Conservation (phyloP, 306 rosid species). For the Ormosia emarginata region DNA sequence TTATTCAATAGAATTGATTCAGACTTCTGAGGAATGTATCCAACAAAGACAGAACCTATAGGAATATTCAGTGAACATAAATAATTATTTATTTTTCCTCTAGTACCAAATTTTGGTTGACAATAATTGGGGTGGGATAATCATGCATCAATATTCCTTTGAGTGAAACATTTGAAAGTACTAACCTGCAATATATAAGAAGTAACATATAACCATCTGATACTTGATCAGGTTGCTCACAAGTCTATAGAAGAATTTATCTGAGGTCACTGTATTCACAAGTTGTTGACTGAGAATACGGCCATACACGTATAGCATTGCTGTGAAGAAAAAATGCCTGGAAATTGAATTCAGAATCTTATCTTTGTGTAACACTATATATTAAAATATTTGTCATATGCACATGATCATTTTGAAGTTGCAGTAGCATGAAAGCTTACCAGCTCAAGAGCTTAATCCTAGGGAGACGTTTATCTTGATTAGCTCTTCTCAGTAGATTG, state of each 20-base stretch:
- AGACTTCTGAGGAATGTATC: neutral
- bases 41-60: neutral
- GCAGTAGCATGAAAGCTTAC: constrained; percentile 38
- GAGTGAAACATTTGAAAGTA: constrained; percentile 16
- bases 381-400: neutral
- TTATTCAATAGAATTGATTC: neutral
- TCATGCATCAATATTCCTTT: neutral
- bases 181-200: constrained; percentile 85
- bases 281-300: constrained; percentile 93
- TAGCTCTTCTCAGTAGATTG: constrained; percentile 75
- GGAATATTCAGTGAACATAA: too few relatives aligned
- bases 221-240: constrained; percentile 82
- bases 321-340: constrained; percentile 99
- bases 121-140: neutral
- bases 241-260: constrained; percentile 62
- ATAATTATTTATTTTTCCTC: too few relatives aligned
- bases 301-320: constrained; percentile 90
- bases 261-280: constrained; percentile 79
- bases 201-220: constrained; percentile 96
- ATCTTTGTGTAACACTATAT: constrained; percentile 1
- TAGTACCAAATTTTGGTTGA: neutral
- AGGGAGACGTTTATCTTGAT: constrained; percentile 75
- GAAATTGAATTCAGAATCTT: constrained; percentile 29
- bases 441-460: constrained; percentile 80
- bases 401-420: neutral